A percentile compares a stretch with the other conserved stretches of the same genome.
Conservation (phyloP, 139 green algal species). For the Tetraselmis chui region DNA sequence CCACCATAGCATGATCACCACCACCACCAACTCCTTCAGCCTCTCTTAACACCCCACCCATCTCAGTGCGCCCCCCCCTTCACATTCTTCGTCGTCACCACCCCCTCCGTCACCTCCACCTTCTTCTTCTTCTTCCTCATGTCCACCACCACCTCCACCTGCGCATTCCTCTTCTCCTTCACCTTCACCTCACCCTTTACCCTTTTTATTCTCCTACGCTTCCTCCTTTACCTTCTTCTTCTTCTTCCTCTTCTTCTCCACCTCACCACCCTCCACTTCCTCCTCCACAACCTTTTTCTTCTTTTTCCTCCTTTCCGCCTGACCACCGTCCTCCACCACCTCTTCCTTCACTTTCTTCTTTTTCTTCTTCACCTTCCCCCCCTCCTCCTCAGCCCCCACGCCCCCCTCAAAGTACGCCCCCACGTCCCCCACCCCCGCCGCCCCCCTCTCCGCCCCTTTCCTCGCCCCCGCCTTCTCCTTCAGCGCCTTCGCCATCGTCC, state of each 20-base stretch:
- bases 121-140: no score
- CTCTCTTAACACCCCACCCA: no score
- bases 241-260: conserved; percentile 13
- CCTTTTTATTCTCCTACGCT: no score
- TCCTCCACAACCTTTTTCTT: neutral
- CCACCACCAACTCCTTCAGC: no score
- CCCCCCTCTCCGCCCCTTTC: neutral
- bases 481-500: conserved; percentile 32
- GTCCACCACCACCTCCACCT: no score
- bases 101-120: no score
- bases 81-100: no score
- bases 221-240: no score
- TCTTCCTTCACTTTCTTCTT: neutral
- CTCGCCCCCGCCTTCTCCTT: conserved; percentile 37
- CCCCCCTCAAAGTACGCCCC: neutral
- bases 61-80: no score
- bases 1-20: no score
- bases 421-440: neutral
- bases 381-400: neutral
- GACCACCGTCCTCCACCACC: neutral
- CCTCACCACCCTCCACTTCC: neutral
- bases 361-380: neutral
- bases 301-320: conserved; percentile 7
- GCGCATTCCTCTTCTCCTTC: no score
- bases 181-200: no score